Evolutionary conservation across 2,329 filamentous ascomycete species (phyloP).

Genomic region (Aureobasidium melanogenum): DNA sequence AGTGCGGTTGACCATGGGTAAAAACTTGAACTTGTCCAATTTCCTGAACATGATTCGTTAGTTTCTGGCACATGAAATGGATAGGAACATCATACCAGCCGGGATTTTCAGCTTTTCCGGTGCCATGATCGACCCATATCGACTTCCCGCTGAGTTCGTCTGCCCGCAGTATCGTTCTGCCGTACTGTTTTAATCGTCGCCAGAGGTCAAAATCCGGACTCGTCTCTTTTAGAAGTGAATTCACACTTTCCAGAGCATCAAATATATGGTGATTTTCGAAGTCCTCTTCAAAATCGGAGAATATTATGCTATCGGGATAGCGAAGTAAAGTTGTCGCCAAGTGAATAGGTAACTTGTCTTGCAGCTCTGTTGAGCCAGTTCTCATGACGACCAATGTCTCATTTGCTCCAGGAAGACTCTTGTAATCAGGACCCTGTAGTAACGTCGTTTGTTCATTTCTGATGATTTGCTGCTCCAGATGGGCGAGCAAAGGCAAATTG

Average conservation of each 20-base stretch:
- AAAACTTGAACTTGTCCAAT: constrained; percentile 44
- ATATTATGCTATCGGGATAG: constrained; percentile 26
- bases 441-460: neutral
- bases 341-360: constrained; percentile 23
- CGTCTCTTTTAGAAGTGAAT: constrained; percentile 10
- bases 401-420: constrained; percentile 26
- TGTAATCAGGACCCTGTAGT: neutral
- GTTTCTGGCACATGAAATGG: no score
- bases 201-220: constrained; percentile 23
- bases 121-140: neutral
- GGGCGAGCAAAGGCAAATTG: neutral
- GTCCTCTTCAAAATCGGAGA: constrained; percentile 30
- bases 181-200: constrained; percentile 18
- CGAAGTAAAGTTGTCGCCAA: constrained; percentile 28
- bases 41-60: constrained; percentile 11
- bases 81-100: constrained; percentile 21
- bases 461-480: neutral
- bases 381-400: constrained; percentile 46
- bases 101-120: constrained; percentile 23
- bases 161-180: constrained; percentile 14
- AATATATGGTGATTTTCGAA: constrained; percentile 27
- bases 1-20: constrained; percentile 38
- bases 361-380: constrained; percentile 25
- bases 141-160: constrained; percentile 17
- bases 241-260: constrained; percentile 20